Conservation (phyloP, 2,329 filamentous ascomycete species). For the Aspergillus fischeri region DNA sequence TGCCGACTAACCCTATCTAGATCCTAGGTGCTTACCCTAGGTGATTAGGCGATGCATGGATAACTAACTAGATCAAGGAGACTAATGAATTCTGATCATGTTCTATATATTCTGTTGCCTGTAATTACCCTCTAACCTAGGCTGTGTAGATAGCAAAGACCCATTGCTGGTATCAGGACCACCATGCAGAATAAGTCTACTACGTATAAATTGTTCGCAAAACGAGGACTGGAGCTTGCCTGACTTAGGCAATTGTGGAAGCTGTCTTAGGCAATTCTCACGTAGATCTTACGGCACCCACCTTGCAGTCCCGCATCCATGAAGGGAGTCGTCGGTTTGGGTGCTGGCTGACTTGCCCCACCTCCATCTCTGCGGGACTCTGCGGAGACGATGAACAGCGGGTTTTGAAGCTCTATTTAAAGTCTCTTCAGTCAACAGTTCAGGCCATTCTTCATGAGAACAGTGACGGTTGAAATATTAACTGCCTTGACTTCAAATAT, state of each 20-base stretch:
- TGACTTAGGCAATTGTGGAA: constrained; percentile 12
- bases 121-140: not conserved
- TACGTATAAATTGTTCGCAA: not conserved
- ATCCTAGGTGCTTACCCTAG: not conserved
- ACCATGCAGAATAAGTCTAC: not conserved
- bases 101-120: not conserved
- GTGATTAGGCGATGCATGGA: not conserved
- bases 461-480: not conserved
- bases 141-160: not conserved
- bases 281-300: constrained; percentile 9
- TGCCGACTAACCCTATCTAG: not conserved
- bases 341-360: not conserved
- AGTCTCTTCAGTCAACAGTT: not conserved
- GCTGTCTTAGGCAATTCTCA: constrained; percentile 11
- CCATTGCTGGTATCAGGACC: not conserved
- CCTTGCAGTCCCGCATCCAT: not conserved
- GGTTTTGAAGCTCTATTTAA: not conserved
- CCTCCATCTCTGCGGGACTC: not conserved
- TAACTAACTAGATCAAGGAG: too few relatives aligned
- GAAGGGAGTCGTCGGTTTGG: not conserved
- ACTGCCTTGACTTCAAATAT: not conserved
- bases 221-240: constrained; percentile 1
- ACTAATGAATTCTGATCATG: not conserved
- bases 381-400: not conserved
- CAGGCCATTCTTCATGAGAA: not conserved